Evolutionary conservation across 192 early-diverging fungal genomes (phyloP).

Genomic region (Fimicolochytrium jonesii): DNA sequence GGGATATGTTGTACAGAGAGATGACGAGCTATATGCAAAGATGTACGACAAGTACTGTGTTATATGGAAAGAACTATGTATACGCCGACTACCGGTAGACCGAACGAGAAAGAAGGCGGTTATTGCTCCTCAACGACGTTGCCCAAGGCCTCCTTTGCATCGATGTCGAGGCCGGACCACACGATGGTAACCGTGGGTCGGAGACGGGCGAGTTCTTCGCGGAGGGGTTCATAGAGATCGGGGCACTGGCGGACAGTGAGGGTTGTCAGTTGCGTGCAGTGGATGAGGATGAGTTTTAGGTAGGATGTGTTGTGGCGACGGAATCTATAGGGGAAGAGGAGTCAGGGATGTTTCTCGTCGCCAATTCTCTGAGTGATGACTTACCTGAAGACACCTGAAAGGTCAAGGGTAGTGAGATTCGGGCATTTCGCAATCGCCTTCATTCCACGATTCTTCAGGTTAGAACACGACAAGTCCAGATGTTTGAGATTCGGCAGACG

Average conservation of each 20-base stretch:
- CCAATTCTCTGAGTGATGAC: background rate
- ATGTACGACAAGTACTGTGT: no score
- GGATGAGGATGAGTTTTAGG: background rate
- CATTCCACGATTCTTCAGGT: constrained; percentile 1
- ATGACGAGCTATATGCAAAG: no score
- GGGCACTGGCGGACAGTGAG: constrained; percentile 8
- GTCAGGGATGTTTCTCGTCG: background rate
- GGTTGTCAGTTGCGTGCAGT: background rate
- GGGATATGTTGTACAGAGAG: no score
- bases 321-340: background rate
- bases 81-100: no score
- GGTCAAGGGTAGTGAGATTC: constrained; percentile 2
- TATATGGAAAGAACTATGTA: no score
- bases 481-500: background rate
- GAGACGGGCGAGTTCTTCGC: background rate
- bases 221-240: background rate
- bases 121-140: no score
- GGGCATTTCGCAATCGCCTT: constrained; percentile 3
- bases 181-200: background rate
- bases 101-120: no score
- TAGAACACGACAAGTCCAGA: constrained; percentile 11
- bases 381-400: constrained; percentile 18
- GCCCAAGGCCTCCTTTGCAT: no score
- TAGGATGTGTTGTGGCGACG: background rate
- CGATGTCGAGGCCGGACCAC: background rate